Base-by-base conservation (phyloP, 257 asterid genomes). In the Jasminum sambac region DNA sequence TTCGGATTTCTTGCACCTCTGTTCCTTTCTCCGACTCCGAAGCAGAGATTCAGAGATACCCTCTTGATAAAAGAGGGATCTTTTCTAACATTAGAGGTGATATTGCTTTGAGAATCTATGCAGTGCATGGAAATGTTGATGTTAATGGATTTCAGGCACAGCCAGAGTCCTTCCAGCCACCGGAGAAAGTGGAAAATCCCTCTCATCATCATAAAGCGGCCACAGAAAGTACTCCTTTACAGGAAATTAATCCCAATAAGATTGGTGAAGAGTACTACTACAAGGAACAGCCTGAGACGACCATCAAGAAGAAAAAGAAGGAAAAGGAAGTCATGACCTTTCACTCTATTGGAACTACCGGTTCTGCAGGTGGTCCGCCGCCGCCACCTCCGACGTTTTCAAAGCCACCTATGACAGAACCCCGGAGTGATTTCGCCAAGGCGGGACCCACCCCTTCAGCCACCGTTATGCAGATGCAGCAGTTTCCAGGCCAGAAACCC, bases 61-160 rank as follows among this genome's bases (percentile, higher is more conserved):
- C 98, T 62, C 96, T 93, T 70, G 98, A 93, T 67, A 93, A 90
- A 82, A 79, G 96, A 64, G 94, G 97, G 7, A 34, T 93, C 41
- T 89, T 90, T 75, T 90, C 97, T 1, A 86, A 86, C 63, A 89
- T 90, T 1, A 91, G 82, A 40, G 98, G 98, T 38, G 96, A 93
- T 59, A 78, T 90, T 58, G 84, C 88, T 25, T 65, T 93, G 67
- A 89, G 61, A 68, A 81, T 90, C 40, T 87, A 77, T 61, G 86
- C 82, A 0, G 63, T 72, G 73, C 78, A 68, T 36, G 86, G 80
- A 0, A 70, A 52, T 38, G 64, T 16, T 61, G 58, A 39, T 43
- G 36, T 5, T 7, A 39, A 41, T 30, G 77, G 44, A 11, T 65
- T 57, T 25, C 24, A 50, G 58, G 58, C 24, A 5, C 23, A 48